A percentile compares a stretch with the other conserved stretches of the same genome.
These are phyloP conservation scores for Petrea volubilis DNA, from an alignment of 257 asterid genomes.

Conservation along the genomic window DNA sequence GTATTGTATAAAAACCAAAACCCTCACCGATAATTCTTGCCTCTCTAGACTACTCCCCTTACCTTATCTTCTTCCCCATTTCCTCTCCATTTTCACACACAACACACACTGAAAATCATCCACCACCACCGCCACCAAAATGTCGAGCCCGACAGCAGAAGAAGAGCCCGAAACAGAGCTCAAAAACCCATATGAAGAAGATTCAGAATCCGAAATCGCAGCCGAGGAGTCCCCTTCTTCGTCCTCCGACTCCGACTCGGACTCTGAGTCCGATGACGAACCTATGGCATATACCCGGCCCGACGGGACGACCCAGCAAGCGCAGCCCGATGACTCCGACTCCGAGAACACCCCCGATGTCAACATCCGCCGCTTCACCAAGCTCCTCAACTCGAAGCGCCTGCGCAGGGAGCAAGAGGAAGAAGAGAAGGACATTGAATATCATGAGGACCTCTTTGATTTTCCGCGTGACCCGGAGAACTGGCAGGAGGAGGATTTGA, in stretches of 20 bases:
- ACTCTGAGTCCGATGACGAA: conserved; percentile 36
- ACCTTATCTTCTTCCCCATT: conserved; percentile 42
- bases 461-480: conserved; percentile 83
- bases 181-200: conserved; percentile 11
- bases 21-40: conserved; percentile 1
- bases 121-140: conserved; percentile 24
- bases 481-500: conserved; percentile 92
- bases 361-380: conserved; percentile 42
- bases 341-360: conserved; percentile 52
- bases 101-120: conserved; percentile 3
- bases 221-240: conserved; percentile 15
- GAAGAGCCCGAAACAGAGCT: conserved; percentile 20
- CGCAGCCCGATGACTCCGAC: conserved; percentile 31
- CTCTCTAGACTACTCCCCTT: neutral
- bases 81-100: neutral
- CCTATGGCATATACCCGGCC: conserved; percentile 27
- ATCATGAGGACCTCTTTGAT: conserved; percentile 57
- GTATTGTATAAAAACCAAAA: neutral
- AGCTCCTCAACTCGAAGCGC: conserved; percentile 48
- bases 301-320: conserved; percentile 24
- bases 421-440: conserved; percentile 31
- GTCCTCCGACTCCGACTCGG: conserved; percentile 33
- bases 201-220: conserved; percentile 28
- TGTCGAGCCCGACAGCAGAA: conserved; percentile 27
- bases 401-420: conserved; percentile 37